Base-by-base conservation (phyloP, 1,139 yeast species). In the Candida sanyaensis region DNA sequence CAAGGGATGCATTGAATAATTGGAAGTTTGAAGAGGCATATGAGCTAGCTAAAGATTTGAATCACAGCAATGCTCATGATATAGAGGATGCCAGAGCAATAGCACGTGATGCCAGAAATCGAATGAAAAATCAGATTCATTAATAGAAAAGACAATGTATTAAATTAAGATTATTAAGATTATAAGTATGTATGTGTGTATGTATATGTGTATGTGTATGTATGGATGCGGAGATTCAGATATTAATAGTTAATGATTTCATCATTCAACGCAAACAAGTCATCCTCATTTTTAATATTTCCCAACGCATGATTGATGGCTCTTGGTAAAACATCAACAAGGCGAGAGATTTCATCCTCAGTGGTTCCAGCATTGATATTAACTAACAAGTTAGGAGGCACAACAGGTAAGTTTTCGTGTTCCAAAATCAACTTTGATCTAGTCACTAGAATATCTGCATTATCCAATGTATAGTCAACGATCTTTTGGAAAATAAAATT, bases 31-130 rank as follows among this genome's bases (percentile, higher is more conserved):
- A 80, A 41, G 78, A 75, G 49, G 97, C 97, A 0, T 84, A 85
- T 55, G 82, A 78, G 44, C 81, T 87, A 58, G 95, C 96, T 0
- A 80, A 81, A 50, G 89, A 84, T 50, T 76, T 91, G 54, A 83
- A 84, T 24, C 84, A 84, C 51, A 95, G 95, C 28, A 80, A 88
- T 34, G 86, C 93, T 8, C 89, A 85, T 52, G 97, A 89, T 59
- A 81, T 90, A 32, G 97, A 90, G 60, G 97, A 91, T 60, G 97
- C 97, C 0, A 71, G 96, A 44, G 78, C 87, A 0, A 86, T 92
- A 42, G 89, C 93, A 0, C 75, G 95, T 55, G 96, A 88, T 55
- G 86, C 88, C 11, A 63, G 80, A 47, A 75, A 70, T 53, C 62
- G 80, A 51, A 73, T 74, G 74, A 45, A 41, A 40, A 39, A 41